Evolutionary conservation across 192 early-diverging fungal genomes (phyloP), one percentile per base, ranked within the genome.

Genomic region (Gonapodya prolifera): DNA sequence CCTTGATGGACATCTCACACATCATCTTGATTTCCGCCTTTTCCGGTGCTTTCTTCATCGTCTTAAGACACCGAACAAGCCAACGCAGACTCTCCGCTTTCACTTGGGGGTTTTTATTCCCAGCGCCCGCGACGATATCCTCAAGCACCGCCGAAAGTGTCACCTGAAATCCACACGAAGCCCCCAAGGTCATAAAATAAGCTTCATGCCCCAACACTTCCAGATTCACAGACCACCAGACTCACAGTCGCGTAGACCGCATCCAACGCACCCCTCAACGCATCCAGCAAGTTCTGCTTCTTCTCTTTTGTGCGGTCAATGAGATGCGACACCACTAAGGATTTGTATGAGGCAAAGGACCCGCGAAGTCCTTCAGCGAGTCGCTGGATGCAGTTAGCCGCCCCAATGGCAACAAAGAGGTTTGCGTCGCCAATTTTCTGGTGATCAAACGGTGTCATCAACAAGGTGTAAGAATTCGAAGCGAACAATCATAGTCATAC

Each of bases 291-390:
- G 0, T 88, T 88, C 61, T 90, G 85, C 80, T 99, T 99, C 77
- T 95, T 93, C 82, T 99, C 98, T 81, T 99, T 99, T 13, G 95
- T 86, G 79, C 93, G 94, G 84, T 98, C 98, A 34, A 99, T 84
- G 30, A 97, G 81, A 13, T 92, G 91, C 2, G 82, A 78, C 31
- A 90, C 76, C 2, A 93, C 91, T 70, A 92, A 84, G 2, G 83
- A 75, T 70, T 92, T 89, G 78, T 96, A 98, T 69, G 89, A 92
- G 30, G 85, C 85, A 82, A 99, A 99, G 1, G 83, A 79, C n/a
- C 83, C 82, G 33, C 95, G 87, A 78, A 99, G 80, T 1, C 94
- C 93, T 0, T 77, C 79, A 0, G 96, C 96, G 70, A 99, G 80
- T 30, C 85, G 84, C 35, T 94, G 94, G 32, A 99, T 85, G 78